Evolutionary conservation across 805 yeast genomes (phyloP), one percentile per base, ranked within the genome.

Genomic region (Starmerella stigmatis): DNA sequence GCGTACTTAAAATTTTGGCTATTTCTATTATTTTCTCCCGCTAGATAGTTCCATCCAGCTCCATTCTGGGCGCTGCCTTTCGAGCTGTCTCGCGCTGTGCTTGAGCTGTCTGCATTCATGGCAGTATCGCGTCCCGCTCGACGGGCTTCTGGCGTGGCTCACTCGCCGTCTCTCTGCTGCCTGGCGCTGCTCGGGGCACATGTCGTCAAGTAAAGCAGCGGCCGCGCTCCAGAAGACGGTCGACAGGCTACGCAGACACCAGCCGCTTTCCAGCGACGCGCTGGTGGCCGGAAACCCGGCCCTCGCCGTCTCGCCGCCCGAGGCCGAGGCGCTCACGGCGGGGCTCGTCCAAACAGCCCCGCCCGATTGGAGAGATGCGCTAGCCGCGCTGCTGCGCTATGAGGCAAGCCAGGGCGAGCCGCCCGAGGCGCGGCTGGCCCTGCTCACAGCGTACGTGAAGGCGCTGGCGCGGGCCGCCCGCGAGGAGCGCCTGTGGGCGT

Each of bases 381-480:
- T 37, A 4, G 20, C 33, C 5, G 25, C 33, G 17, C 29, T 37
- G 17, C 26, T 28, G 17, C 10, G 20, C 19, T 37, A 27, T 20
- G 41, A 26, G 19, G 26, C 26, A 3, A 12, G 26, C 17, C 29
- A 17, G 10, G 4, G 17, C 5, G 33, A 16, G 12, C 23, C 30
- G 17, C 30, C 22, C 20, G 30, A 5, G 21, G 23, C 13, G 34
- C 35, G 19, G 13, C 9, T 23, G 13, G 13, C 27, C 13, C 17
- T 35, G 25, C 36, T 37, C 8, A 27, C 20, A 13, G 33, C 13
- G 20, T 37, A 37, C 22, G 32, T 37, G 5, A 37, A 37, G 19
- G 41, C 41, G 11, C 41, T 37, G 13, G 20, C 41, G 22, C 41
- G 41, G 19, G 41, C 17, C 17, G 33, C 41, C 11, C 26, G 33